Conservation (phyloP, 140 eudicot species). For the Oenanthe javanica region DNA sequence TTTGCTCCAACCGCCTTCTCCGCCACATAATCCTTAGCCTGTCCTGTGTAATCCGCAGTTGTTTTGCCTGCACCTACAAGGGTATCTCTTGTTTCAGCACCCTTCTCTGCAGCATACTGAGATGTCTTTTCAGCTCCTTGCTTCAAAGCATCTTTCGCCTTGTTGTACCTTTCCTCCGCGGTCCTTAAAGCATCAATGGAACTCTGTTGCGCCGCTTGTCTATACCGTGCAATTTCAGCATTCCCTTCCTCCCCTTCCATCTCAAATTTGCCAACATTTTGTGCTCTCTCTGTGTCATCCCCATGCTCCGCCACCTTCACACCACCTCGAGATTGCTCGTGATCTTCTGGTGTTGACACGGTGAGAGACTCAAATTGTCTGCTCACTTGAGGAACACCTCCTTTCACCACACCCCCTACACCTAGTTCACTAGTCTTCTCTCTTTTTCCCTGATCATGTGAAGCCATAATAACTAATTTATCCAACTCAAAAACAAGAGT, state of each 20-base stretch:
- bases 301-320: background rate
- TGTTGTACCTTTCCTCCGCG: slow-evolving; percentile 45
- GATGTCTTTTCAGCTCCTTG: slow-evolving; percentile 9
- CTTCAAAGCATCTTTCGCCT: slow-evolving; percentile 14
- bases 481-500: background rate
- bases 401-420: slow-evolving; percentile 36
- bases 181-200: slow-evolving; percentile 57
- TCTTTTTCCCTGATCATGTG: slow-evolving; percentile 41
- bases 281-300: background rate
- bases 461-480: slow-evolving; percentile 34
- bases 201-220: slow-evolving; percentile 61
- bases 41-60: slow-evolving; percentile 18
- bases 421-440: slow-evolving; percentile 33
- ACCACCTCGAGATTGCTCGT: slow-evolving; percentile 1
- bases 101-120: slow-evolving; percentile 17
- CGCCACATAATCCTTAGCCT: slow-evolving; percentile 14
- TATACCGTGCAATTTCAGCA: slow-evolving; percentile 38
- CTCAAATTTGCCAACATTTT: slow-evolving; percentile 7
- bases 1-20: slow-evolving; percentile 17
- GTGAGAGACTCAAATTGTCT: slow-evolving; percentile 50
- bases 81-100: slow-evolving; percentile 22
- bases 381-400: slow-evolving; percentile 48
- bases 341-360: slow-evolving; percentile 3
- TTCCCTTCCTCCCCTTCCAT: background rate
- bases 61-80: slow-evolving; percentile 12